Conservation (phyloP, 768 basidiomycete species). For the Steccherinum ochraceum region DNA sequence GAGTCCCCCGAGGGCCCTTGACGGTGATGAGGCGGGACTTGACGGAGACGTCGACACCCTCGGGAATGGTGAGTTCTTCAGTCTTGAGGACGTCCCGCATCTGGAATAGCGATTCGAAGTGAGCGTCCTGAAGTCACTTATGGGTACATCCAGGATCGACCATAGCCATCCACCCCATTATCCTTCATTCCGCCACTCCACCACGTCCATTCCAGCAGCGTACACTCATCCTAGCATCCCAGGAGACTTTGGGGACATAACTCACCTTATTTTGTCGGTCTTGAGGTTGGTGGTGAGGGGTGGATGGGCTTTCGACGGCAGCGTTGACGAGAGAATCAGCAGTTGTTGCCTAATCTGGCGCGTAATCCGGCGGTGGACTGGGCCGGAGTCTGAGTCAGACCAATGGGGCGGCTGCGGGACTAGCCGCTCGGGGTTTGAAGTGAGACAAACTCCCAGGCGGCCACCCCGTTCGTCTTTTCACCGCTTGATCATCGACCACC, state of each 20-base stretch:
- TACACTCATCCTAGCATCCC: background rate
- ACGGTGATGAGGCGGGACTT: constrained; percentile 92
- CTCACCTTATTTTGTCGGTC: constrained; percentile 24
- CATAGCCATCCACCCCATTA: constrained; percentile 33
- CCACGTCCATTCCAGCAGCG: constrained; percentile 4
- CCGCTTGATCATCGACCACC: constrained; percentile 40
- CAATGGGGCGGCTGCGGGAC: background rate
- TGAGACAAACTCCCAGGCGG: background rate
- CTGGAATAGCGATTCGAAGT: constrained; percentile 31
- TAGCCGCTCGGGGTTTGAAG: constrained; percentile 31
- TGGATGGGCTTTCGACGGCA: background rate
- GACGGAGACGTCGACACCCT: constrained; percentile 77
- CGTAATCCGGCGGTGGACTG: constrained; percentile 6
- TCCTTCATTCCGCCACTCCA: background rate
- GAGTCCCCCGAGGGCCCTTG: constrained; percentile 85
- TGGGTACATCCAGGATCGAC: constrained; percentile 24
- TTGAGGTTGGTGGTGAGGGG: constrained; percentile 25
- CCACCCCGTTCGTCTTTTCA: constrained; percentile 15
- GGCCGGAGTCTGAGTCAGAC: constrained; percentile 11
- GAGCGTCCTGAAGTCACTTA: constrained; percentile 12
- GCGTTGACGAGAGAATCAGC: constrained; percentile 1
- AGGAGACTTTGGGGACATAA: constrained; percentile 7
- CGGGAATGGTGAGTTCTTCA: constrained; percentile 87
- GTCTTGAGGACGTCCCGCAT: constrained; percentile 93
- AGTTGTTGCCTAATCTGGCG: constrained; percentile 8